Conservation (phyloP, 75 land plant genomes). For the Picea glauca region DNA sequence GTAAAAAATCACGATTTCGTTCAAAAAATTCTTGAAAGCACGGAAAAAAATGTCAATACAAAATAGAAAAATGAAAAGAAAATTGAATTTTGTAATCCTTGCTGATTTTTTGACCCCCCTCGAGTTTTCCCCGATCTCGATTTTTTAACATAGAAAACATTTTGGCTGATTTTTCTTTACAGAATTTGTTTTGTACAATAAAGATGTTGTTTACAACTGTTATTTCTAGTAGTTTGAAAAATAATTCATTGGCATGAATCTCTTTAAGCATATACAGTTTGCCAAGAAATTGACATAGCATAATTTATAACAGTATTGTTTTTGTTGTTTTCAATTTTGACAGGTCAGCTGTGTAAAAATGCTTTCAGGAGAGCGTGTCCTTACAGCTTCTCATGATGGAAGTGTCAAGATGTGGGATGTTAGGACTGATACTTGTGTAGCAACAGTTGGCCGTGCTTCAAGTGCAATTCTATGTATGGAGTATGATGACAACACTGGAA, state of each 20-base stretch:
- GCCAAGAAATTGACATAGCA: not conserved
- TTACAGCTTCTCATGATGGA: slow-evolving; percentile 97
- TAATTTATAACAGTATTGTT: no score
- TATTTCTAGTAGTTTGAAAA: not conserved
- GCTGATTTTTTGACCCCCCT: no score
- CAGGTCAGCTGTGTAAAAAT: slow-evolving; percentile 87
- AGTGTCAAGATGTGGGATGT: slow-evolving; percentile 99
- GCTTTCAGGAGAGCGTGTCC: slow-evolving; percentile 90
- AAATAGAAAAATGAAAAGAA: no score
- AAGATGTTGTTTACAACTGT: not conserved
- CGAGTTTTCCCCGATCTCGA: no score
- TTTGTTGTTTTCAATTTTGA: not conserved
- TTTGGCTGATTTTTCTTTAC: not conserved
- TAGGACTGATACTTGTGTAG: slow-evolving; percentile 93
- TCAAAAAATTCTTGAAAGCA: no score
- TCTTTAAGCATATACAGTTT: not conserved
- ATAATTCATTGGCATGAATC: not conserved
- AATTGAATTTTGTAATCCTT: no score
- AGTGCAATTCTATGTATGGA: slow-evolving; percentile 94
- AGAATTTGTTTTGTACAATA: not conserved
- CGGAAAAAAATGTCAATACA: no score
- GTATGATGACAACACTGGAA: slow-evolving; percentile 83
- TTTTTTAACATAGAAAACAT: not conserved
- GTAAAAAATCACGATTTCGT: no score
- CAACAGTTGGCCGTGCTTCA: slow-evolving; percentile 82